Evolutionary conservation across 169 alveolate genomes (phyloP), one percentile per base, ranked within the genome.

Genomic region (Perkinsus marinus): DNA sequence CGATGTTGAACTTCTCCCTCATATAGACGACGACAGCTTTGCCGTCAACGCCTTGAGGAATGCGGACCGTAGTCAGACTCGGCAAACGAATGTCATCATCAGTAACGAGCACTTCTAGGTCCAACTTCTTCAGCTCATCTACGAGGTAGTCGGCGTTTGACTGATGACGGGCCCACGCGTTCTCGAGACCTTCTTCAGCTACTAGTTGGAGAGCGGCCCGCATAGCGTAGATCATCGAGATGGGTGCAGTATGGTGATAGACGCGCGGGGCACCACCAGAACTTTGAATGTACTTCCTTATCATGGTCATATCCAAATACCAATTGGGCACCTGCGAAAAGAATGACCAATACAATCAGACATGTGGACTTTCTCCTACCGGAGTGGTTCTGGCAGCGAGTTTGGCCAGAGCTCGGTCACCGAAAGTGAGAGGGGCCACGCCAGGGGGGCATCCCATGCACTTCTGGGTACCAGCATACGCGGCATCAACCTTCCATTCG

Each of bases 211-310:
- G 93, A 30, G 93, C 93, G 79, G 89, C 94, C 57, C 94, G 17
- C 91, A 93, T 37, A 26, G 92, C 94, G 68, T 90, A 93, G 89
- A 69, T 39, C 89, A 90, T 46, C 38, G 68, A 39, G 13, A 93
- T 93, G 38, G 94, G 92, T 0, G 94, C 92, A n/a, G 94, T 93
- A 43, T 93, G 94, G 68, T 93, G 94, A 79, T 93, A 93, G 26
- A 68, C 90, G 0, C 93, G 93, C 5, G 92, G 57, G 46, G 91
- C 91, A n/a, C 92, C 92, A 13, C 37, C 89, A 41, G 43, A 39
- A 17, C 46, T 89, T 0, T 38, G 90, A 39, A 91, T 39, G 57
- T 91, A 91, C 68, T 91, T 91, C 39, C 39, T 17, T 0, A 91
- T 91, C 92, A 91, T 91, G 47, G 68, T 91, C 92, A 91, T 91